Base-by-base conservation (phyloP, 2,329 filamentous ascomycete species). In the Fusarium zealandicum region DNA sequence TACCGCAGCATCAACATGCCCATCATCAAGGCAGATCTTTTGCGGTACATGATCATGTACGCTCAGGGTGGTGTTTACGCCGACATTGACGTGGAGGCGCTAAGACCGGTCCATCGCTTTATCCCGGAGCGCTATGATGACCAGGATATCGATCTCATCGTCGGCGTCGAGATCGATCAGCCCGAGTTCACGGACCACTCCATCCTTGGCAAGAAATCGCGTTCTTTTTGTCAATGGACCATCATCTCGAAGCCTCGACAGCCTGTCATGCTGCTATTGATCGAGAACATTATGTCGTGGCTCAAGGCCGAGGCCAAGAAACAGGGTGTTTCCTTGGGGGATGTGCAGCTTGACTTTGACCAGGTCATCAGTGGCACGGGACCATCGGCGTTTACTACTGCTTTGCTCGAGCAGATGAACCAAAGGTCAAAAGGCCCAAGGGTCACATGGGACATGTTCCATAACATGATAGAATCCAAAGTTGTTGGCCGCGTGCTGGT, bases 211-310 rank as follows among this genome's bases (percentile, higher is more conserved):
- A 80, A 79, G 41, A 90, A 90, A 72, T 89, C 83, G 31, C 77
- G 80, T 61, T 90, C 87, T 0, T 90, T 90, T 69, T 90, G 87
- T 69, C 88, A 90, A 67, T 90, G 88, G 88, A 90, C 88, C 0
- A 89, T 90, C 65, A 87, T 89, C 76, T 83, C 83, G 63, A 88
- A 89, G 67, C 86, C 88, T 1, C 76, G 79, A 14, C 80, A 86
- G 20, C 85, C 86, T 2, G 85, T 90, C 50, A 89, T 90, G 85
- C 76, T 90, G 70, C 75, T 76, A 27, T 78, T 90, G 4, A 82
- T 90, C 39, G 85, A 90, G 68, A 83, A 87, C 64, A 90, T 90
- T 68, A 81, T 90, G 72, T 69, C 74, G 1, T 90, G 87, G 87
- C 76, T 90, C 42, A 80, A 82, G 22, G 80, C 78, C 1, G 78